These are phyloP conservation scores for Phoma herbarum DNA, from an alignment of 2,329 filamentous ascomycete species.

Conservation along the genomic window DNA sequence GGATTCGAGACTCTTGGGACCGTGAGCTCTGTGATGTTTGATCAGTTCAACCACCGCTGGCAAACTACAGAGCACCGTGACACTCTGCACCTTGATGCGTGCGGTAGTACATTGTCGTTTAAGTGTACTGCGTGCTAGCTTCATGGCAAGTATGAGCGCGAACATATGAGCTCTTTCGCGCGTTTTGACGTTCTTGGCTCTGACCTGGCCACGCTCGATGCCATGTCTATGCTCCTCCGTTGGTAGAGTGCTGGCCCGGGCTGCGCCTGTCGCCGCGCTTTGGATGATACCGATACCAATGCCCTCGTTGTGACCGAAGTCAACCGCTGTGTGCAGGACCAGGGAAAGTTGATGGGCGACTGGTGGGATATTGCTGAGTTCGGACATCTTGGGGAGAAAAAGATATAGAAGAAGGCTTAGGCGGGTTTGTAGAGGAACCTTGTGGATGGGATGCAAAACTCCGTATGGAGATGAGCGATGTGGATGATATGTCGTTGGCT, in stretches of 20 bases:
- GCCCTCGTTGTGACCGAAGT: neutral
- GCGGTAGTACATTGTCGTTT: conserved; percentile 9
- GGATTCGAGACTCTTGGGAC: neutral
- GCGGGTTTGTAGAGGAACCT: neutral
- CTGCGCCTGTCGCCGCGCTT: neutral
- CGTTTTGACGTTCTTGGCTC: conserved; percentile 21
- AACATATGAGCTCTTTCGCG: conserved; percentile 25
- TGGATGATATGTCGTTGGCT: neutral
- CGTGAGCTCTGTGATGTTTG: neutral
- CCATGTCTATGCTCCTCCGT: neutral
- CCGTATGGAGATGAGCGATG: neutral
- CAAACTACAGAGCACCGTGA: neutral
- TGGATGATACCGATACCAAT: neutral
- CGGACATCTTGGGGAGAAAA: neutral
- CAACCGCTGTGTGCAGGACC: neutral
- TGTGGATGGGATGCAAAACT: neutral
- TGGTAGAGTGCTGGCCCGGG: neutral
- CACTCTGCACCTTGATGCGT: neutral
- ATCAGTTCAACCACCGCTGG: neutral
- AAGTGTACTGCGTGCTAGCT: conserved; percentile 21
- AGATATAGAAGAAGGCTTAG: neutral
- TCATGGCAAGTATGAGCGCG: conserved; percentile 22
- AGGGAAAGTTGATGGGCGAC: neutral
- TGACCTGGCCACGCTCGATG: conserved; percentile 14
- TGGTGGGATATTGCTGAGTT: neutral